phyloP scores from a whole-genome alignment of 2,329 filamentous ascomycete species.

The Purpureocillium lavendulum region DNA sequence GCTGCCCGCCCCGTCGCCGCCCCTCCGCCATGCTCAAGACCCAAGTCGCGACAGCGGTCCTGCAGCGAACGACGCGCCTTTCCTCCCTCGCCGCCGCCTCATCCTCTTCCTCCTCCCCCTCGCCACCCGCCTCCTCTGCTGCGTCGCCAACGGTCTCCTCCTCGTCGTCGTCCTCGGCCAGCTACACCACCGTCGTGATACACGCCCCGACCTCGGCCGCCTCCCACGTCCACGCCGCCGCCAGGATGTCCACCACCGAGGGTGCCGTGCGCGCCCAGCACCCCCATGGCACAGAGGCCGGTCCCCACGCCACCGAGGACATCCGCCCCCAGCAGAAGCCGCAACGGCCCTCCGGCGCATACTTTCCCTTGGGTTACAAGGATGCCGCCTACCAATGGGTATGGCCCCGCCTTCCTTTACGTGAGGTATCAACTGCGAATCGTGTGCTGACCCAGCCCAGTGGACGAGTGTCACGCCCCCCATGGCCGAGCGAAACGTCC shows the following conservation, averaged over 20 bases:
- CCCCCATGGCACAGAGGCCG: conserved; percentile 1
- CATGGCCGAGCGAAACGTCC: conserved; percentile 78
- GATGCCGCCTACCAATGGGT: conserved; percentile 91
- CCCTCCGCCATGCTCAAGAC: too few species aligned
- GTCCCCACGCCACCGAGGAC: conserved; percentile 11
- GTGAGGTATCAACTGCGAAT: not conserved
- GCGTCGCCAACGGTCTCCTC: not conserved
- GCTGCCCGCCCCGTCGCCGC: too few species aligned
- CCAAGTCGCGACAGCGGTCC: not conserved
- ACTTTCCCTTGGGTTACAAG: conserved; percentile 85
- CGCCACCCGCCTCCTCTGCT: not conserved
- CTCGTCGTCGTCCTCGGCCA: conserved; percentile 6
- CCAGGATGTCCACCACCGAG: conserved; percentile 25
- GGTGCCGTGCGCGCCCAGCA: conserved; percentile 14
- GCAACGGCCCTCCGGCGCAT: conserved; percentile 25
- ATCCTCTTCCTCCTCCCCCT: not conserved
- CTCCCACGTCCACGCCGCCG: conserved; percentile 9
- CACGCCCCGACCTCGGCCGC: not conserved
- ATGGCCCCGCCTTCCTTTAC: conserved; percentile 21
- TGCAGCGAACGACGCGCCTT: not conserved
- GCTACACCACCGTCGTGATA: conserved; percentile 7
- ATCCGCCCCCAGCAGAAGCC: conserved; percentile 17
- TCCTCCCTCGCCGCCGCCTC: not conserved
- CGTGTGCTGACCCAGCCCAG: conserved; percentile 30
- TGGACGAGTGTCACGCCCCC: conserved; percentile 81